A percentile compares a stretch with the other conserved stretches of the same genome.
Evolutionary conservation across 768 basidiomycete species (phyloP).

Genomic region (Tulasnella sp.): DNA sequence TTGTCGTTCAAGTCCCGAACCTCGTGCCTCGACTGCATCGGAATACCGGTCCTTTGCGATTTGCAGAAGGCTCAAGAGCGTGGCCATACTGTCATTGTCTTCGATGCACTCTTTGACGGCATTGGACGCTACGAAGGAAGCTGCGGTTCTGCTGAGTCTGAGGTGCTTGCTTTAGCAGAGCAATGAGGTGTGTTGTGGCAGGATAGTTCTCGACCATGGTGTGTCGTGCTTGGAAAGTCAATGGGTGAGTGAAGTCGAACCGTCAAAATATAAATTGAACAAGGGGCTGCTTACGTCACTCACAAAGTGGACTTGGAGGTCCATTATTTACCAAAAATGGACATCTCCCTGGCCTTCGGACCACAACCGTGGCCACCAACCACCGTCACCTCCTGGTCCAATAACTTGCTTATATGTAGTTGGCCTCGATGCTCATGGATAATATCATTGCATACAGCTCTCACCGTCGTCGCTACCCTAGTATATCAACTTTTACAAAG

Average conservation of each 20-base stretch:
- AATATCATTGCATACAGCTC: too few species aligned
- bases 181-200: neutral
- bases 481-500: too few species aligned
- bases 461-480: too few species aligned
- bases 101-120: neutral
- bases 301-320: neutral
- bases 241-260: neutral
- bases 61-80: neutral
- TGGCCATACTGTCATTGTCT: neutral
- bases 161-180: neutral
- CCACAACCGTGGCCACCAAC: too few species aligned
- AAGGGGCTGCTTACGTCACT: neutral
- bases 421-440: too few species aligned
- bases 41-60: neutral
- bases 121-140: neutral
- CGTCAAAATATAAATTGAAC: neutral
- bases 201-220: neutral
- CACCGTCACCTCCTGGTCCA: too few species aligned
- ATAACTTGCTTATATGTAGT: too few species aligned
- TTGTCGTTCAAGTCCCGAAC: neutral
- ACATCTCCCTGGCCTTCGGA: neutral
- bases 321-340: neutral
- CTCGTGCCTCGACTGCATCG: neutral
- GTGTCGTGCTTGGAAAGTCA: neutral
- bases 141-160: neutral